Base-by-base conservation (phyloP, 805 yeast species). In the Zygotorulaspora florentina region DNA sequence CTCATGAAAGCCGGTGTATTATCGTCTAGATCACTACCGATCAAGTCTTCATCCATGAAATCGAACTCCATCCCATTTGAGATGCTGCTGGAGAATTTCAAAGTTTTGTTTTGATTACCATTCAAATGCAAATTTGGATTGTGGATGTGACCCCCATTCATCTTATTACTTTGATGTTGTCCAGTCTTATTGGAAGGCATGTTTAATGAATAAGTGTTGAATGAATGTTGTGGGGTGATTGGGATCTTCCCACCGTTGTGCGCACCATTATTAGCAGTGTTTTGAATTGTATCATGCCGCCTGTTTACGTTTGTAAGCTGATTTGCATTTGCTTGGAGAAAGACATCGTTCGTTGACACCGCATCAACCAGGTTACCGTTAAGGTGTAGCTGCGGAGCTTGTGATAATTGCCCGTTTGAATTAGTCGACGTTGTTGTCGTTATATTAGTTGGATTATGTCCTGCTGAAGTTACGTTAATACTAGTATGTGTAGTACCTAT, bases 301-400 rank as follows among this genome's bases (percentile, higher is more conserved):
- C 44, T 45, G 16, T 35, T 34, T 39, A 45, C 35, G 12, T 47
- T 45, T 11, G 49, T 31, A 27, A 45, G 41, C 13, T 37, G 35
- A 28, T 31, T 30, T 8, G 41, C 27, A 26, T 48, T 48, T 38
- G 70, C 69, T 49, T 68, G 70, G 55, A 90, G 71, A 61, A 90
- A 90, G 49, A 90, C 97, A 64, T 90, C 97, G 56, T 86, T 90
- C 13, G 97, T 91, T 8, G 93, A 81, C 2, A 90, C 96, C 0
- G 95, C 86, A 58, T 89, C 97, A 72, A 87, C 80, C 42, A 79
- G 71, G 58, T 77, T 80, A 57, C 80, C 83, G 50, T 61, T 58
- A 29, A 57, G 39, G 45, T 52, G 58, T 39, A 54, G 38, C 47
- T 58, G 63, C 2, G 50, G 50, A 3, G 44, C 48, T 30, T 40